A percentile compares a stretch with the other conserved stretches of the same genome.
Evolutionary conservation across 116 monocot genomes (phyloP).

Genomic region (Posidonia oceanica): DNA sequence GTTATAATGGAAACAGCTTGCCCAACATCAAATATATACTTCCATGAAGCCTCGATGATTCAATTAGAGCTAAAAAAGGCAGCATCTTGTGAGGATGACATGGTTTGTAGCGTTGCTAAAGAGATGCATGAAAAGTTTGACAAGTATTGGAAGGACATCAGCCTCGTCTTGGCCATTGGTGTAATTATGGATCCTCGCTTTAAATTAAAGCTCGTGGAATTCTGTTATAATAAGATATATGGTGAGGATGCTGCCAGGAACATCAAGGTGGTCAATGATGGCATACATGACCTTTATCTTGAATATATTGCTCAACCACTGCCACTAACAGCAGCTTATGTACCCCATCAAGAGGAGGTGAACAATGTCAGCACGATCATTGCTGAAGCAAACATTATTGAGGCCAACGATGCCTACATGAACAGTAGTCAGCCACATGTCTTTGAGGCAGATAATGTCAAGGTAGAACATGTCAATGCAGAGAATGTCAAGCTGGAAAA

Average conservation of each 20-base stretch:
- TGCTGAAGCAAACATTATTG: conserved; percentile 3
- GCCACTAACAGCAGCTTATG: conserved; percentile 44
- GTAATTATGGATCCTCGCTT: conserved; percentile 93
- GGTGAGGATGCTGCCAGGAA: conserved; percentile 59
- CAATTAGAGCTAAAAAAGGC: conserved; percentile 54
- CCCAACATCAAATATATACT: conserved; percentile 79
- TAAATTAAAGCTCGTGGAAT: conserved; percentile 91
- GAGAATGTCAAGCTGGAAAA: conserved; percentile 2
- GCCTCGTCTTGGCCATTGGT: conserved; percentile 69
- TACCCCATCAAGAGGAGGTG: conserved; percentile 21
- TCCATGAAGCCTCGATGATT: conserved; percentile 90
- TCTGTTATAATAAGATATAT: conserved; percentile 75
- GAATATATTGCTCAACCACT: conserved; percentile 62
- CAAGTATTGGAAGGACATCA: conserved; percentile 90
- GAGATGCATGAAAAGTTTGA: conserved; percentile 87
- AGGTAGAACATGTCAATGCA: not conserved
- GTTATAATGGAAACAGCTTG: conserved; percentile 29
- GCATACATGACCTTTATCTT: conserved; percentile 59
- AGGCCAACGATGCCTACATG: not conserved
- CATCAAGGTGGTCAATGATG: conserved; percentile 52
- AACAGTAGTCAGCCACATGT: not conserved
- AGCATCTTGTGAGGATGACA: conserved; percentile 20
- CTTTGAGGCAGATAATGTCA: not conserved
- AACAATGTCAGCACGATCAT: not conserved
- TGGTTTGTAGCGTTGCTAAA: conserved; percentile 37